Evolutionary conservation across 1,139 yeast species (phyloP).

Genomic region (Scheffersomyces illinoinensis): DNA sequence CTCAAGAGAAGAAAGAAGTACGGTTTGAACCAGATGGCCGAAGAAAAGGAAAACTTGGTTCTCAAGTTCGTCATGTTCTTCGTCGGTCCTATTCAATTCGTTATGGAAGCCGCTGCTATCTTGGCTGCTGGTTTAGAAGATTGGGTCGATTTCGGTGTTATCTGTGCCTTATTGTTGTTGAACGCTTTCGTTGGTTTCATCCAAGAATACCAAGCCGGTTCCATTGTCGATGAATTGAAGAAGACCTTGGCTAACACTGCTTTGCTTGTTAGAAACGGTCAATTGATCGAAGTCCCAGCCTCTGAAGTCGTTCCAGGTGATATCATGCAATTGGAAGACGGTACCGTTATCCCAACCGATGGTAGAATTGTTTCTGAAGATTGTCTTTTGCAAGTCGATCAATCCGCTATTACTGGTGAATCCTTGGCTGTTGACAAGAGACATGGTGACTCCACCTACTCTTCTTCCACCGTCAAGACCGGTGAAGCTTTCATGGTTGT

Average conservation of each 20-base stretch:
- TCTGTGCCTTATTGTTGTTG: constrained; percentile 81
- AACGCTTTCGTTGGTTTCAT: constrained; percentile 96
- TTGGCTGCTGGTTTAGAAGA: constrained; percentile 98
- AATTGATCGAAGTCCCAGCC: constrained; percentile 70
- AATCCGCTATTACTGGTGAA: constrained; percentile 98
- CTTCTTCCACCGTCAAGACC: constrained; percentile 94
- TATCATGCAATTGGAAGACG: constrained; percentile 88
- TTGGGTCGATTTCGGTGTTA: constrained; percentile 99
- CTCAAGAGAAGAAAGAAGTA: constrained; percentile 86
- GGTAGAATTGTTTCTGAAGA: constrained; percentile 91
- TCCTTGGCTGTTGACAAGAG: constrained; percentile 94
- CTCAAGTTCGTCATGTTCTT: constrained; percentile 89
- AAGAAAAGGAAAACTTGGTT: constrained; percentile 81
- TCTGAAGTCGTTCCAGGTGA: constrained; percentile 93
- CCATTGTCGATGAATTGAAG: constrained; percentile 92
- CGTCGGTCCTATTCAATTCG: constrained; percentile 98
- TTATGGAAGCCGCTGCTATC: constrained; percentile 98
- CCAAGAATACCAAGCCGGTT: constrained; percentile 97
- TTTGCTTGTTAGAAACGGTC: constrained; percentile 82
- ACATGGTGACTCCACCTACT: constrained; percentile 84
- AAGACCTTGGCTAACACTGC: constrained; percentile 92
- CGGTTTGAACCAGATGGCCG: constrained; percentile 94
- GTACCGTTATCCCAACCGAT: constrained; percentile 94
- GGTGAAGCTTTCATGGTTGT: constrained; percentile 97
- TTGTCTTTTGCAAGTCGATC: constrained; percentile 90